These are phyloP conservation scores for Syzygium syzygioides DNA, from an alignment of 441 rosid species.

Conservation along the genomic window DNA sequence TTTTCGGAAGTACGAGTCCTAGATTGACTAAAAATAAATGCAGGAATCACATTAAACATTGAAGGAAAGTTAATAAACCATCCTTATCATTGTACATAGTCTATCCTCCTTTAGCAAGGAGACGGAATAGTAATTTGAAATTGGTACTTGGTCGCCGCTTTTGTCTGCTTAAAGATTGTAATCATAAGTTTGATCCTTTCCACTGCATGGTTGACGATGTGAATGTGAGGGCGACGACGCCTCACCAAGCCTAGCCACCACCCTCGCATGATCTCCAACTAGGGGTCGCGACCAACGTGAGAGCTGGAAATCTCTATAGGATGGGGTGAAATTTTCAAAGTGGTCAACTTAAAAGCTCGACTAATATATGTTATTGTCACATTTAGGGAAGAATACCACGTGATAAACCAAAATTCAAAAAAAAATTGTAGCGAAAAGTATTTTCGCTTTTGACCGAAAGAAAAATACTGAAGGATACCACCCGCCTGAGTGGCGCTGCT, in stretches of 20 bases:
- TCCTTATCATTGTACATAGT: not conserved
- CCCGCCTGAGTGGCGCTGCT: too few species aligned
- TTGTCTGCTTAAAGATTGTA: not conserved
- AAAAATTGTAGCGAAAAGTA: not conserved
- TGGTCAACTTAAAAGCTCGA: not conserved
- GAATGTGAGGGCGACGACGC: not conserved
- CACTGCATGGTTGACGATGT: not conserved
- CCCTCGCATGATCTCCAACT: not conserved
- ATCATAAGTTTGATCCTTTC: not conserved
- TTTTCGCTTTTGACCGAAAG: not conserved
- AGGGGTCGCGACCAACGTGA: not conserved
- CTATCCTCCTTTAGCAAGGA: not conserved
- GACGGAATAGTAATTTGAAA: not conserved
- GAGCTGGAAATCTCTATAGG: not conserved
- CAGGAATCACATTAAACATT: not conserved
- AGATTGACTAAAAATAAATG: not conserved
- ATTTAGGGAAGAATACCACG: not conserved
- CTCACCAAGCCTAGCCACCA: not conserved
- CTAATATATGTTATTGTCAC: not conserved
- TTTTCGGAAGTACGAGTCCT: rapidly evolving
- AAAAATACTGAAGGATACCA: not conserved
- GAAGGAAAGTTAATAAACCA: not conserved
- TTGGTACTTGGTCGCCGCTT: not conserved
- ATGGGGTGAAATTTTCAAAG: not conserved
- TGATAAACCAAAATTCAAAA: not conserved